Evolutionary conservation across 2,329 filamentous ascomycete genomes (phyloP).

Genomic region (Fusarium udum): DNA sequence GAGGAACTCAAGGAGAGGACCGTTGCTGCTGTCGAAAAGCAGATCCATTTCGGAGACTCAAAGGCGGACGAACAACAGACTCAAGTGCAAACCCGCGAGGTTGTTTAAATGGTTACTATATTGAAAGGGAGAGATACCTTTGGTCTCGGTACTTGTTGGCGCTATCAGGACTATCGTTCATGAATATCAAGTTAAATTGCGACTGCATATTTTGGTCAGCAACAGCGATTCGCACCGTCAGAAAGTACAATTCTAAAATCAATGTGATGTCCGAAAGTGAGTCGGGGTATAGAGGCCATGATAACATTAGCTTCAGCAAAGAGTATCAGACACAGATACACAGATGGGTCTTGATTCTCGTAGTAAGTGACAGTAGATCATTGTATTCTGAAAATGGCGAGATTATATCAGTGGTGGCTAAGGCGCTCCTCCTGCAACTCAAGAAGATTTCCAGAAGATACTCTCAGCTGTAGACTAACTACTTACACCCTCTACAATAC

Average conservation of each 20-base stretch:
- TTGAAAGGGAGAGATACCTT: background rate
- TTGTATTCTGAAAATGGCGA: no score
- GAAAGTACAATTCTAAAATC: background rate
- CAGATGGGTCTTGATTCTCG: no score
- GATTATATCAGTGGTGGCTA: no score
- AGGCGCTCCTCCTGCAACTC: fast-evolving
- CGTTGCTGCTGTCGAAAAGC: constrained; percentile 53
- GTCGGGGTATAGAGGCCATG: no score
- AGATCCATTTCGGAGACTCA: constrained; percentile 41
- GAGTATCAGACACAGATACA: no score
- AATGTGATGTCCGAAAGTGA: background rate
- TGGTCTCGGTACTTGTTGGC: background rate
- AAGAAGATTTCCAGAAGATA: no score
- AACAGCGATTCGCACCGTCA: background rate
- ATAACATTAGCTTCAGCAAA: background rate
- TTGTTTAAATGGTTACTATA: background rate
- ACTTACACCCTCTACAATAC: no score
- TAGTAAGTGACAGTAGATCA: background rate
- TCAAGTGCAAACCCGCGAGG: constrained; percentile 17
- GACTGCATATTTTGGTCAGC: background rate
- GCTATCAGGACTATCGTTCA: background rate
- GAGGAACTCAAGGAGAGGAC: constrained; percentile 51
- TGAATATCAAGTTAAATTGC: background rate
- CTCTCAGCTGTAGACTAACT: background rate
- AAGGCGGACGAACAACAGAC: constrained; percentile 8